Evolutionary conservation across 225 moss, liverwort and hornwort genomes (phyloP), one percentile per base, ranked within the genome.

Genomic region (Pleurozium schreberi): DNA sequence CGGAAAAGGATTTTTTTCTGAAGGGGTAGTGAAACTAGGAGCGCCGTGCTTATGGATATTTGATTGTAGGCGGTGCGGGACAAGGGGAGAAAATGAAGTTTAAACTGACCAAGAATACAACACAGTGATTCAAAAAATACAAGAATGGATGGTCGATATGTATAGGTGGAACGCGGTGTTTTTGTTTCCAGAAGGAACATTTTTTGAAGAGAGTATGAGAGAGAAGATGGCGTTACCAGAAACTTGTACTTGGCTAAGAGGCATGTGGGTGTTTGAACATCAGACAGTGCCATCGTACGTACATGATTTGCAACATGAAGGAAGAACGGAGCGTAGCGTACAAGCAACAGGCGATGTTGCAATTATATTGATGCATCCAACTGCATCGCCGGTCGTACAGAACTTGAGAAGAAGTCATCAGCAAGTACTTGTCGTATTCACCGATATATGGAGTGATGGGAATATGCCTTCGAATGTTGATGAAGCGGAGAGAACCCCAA

Each of bases 371-470:
- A n/a, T n/a, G 12, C 22, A 68, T 22, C n/a, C 22, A 4, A n/a
- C 12, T 3, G 0, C n/a, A 0, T 12, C 7, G 1, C n/a, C 4
- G 12, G n/a, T 12, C 4, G 6, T 7, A n/a, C 6, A 68, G 2
- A 68, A 68, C 12, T 3, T 68, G 12, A 3, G 12, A 21, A 12
- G 68, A n/a, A 12, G 68, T 12, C 38, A 1, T 11, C 7, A 68
- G 6, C 1, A 68, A 68, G 7, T 68, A 22, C n/a, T 12, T 21
- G 4, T 68, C 6, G n/a, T 68, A 1, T 68, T 68, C 0, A 22
- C 4, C 1, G 7, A 68, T n/a, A 4, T 2, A 2, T 68, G 68
- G n/a, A 22, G n/a, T 0, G 22, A 15, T 0, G 12, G 12, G 6
- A n/a, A 7, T 6, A n/a, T 21, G n/a, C 23, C 12, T 12, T 68